A percentile compares a stretch with the other conserved stretches of the same genome.
Conservation (phyloP, 345 rosid genomes). For the Dimocarpus longan region DNA sequence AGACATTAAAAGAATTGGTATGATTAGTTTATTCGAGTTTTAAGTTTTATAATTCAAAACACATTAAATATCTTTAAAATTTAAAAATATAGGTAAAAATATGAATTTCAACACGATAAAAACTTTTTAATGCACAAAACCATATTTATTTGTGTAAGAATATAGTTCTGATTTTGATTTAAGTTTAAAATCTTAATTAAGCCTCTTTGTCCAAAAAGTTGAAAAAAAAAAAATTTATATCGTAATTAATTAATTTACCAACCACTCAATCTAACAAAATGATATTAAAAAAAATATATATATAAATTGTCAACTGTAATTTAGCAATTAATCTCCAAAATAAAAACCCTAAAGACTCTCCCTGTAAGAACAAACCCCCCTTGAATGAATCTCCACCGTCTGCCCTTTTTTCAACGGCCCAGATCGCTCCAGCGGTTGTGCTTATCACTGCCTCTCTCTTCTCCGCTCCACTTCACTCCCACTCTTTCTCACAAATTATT, state of each 20-base stretch:
- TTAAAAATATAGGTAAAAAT: no score
- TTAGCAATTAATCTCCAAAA: conserved; percentile 19
- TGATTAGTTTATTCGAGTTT: no score
- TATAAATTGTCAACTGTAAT: not conserved
- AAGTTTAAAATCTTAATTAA: no score
- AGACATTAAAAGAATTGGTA: no score
- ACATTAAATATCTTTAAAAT: no score
- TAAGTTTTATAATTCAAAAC: no score
- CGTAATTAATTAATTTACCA: not conserved
- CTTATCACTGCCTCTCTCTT: conserved; percentile 41
- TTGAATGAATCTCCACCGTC: conserved; percentile 41
- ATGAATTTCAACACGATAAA: no score
- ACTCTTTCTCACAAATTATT: not conserved
- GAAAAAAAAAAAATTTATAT: not conserved
- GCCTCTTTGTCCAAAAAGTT: no score
- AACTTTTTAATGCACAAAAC: no score
- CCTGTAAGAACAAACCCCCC: conserved; percentile 35
- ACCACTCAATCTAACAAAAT: not conserved
- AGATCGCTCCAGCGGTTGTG: conserved; percentile 27
- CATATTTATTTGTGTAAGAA: no score
- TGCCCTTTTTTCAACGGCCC: conserved; percentile 34
- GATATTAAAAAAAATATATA: not conserved
- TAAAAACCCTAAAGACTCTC: conserved; percentile 47
- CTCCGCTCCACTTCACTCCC: conserved; percentile 24
- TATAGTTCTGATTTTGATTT: not conserved